Conservation (phyloP, 2,329 filamentous ascomycete species). For the Penicillium brasilianum region DNA sequence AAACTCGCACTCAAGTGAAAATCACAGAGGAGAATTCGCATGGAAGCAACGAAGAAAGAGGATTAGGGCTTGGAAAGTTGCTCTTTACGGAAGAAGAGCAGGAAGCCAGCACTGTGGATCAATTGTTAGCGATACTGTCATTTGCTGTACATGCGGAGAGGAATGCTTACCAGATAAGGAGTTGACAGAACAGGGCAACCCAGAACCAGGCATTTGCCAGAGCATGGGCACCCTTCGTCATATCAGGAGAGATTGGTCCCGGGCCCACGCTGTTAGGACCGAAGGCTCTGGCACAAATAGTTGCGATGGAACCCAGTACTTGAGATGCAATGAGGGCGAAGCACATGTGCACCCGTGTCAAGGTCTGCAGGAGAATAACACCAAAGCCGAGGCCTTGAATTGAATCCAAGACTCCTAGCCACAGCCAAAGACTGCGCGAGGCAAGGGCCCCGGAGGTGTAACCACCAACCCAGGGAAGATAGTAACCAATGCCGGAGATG, state of each 20-base stretch:
- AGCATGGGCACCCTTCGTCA: conserved; percentile 54
- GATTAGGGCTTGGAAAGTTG: conserved; percentile 51
- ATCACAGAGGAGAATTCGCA: neutral
- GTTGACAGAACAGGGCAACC: conserved; percentile 63
- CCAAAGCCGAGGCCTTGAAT: conserved; percentile 70
- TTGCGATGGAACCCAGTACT: conserved; percentile 65
- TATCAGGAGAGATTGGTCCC: conserved; percentile 65
- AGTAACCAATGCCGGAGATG: conserved; percentile 63
- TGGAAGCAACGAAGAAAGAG: neutral
- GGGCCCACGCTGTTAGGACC: conserved; percentile 66
- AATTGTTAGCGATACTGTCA: neutral
- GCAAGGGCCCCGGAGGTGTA: conserved; percentile 60
- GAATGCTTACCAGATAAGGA: conserved; percentile 54
- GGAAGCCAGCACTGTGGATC: conserved; percentile 40
- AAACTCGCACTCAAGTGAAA: neutral
- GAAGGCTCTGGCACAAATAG: conserved; percentile 65
- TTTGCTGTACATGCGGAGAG: too few relatives aligned
- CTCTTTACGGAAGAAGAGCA: conserved; percentile 52
- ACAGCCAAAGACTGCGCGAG: conserved; percentile 66
- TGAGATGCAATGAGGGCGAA: conserved; percentile 66
- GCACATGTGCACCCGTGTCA: conserved; percentile 68
- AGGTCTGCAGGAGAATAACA: conserved; percentile 69
- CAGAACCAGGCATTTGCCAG: conserved; percentile 64
- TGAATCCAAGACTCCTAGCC: conserved; percentile 68
- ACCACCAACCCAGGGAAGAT: conserved; percentile 64